Conservation (phyloP, 108 stramenopile genomes). For the Nitzschia inconspicua region DNA sequence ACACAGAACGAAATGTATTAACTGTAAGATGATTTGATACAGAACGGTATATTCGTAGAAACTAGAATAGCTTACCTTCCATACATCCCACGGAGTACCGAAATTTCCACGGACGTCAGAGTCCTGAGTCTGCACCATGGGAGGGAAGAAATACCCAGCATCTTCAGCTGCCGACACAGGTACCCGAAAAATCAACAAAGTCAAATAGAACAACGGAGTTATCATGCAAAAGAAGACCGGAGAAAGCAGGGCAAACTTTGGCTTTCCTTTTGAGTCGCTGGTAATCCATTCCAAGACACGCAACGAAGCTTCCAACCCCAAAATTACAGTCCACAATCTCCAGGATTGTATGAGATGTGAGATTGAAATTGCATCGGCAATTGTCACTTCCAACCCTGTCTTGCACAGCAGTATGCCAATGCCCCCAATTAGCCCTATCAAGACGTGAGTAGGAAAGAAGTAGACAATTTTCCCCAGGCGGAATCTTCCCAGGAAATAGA, state of each 20-base stretch:
- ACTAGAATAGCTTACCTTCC: constrained; percentile 4
- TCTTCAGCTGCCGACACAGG: constrained; percentile 30
- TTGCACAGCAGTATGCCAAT: constrained; percentile 72
- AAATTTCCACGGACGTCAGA: neutral
- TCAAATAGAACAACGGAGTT: constrained; percentile 71
- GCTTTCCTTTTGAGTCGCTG: constrained; percentile 35
- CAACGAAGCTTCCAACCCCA: constrained; percentile 52
- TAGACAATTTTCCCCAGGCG: constrained; percentile 69
- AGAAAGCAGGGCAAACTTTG: constrained; percentile 61
- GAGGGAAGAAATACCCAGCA: constrained; percentile 68
- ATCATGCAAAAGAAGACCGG: constrained; percentile 79
- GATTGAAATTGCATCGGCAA: constrained; percentile 30
- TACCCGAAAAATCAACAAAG: constrained; percentile 28
- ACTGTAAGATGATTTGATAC: neutral
- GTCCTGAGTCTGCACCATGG: constrained; percentile 8
- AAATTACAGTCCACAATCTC: constrained; percentile 41
- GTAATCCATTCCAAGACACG: constrained; percentile 41
- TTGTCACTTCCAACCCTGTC: constrained; percentile 75
- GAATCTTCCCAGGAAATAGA: constrained; percentile 65
- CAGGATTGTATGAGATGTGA: constrained; percentile 25
- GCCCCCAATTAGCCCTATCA: constrained; percentile 84
- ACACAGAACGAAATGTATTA: neutral
- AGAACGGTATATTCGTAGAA: neutral
- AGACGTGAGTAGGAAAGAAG: constrained; percentile 80
- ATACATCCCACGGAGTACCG: constrained; percentile 38